Base-by-base conservation (phyloP, 2,329 filamentous ascomycete species). In the Plectosphaerella sp. region DNA sequence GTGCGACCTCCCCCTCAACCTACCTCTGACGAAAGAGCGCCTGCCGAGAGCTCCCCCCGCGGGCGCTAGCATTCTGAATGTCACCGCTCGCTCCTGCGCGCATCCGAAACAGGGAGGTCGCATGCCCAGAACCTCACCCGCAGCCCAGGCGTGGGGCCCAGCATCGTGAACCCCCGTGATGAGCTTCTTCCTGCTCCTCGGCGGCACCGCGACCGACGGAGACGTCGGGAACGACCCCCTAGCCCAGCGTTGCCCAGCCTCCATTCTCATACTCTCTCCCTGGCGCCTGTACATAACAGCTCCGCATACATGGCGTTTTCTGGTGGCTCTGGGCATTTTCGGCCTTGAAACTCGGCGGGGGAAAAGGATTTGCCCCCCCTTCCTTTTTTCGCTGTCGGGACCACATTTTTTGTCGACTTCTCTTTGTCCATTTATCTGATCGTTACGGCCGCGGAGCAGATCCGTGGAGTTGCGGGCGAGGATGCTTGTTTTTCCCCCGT, bases 221-320 rank as follows among this genome's bases (percentile, higher is more conserved):
- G 22, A 22, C 22, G 22, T 22, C 22, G 22, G 22, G 22, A 22
- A 22, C 22, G 5, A 22, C 3, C 22, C 22, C 22, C 22, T n/a
- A 22, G 22, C 22, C 22, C 22, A 22, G 5, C 22, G 22, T 22
- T 22, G 22, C 28, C 37, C 15, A 41, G 37, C 37, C 6, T 41
- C 37, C 37, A 41, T 18, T 41, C 15, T 41, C 37, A 8, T n/a
- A 15, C 10, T 14, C 10, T n/a, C 15, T 41, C 16, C 5, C 37
- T 41, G 41, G 11, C n/a, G 41, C 41, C 16, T 18, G 15, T 20
- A 20, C 41, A 43, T 20, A 18, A n/a, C 37, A 47, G 46, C 46
- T 37, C 35, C 35, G 46, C 46, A 47, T 47, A 5, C 14, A 37
- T n/a, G 46, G 46, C 46, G 46, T 47, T 47, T 37, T 47, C 28